These are phyloP conservation scores for Pholiota conissans DNA, from an alignment of 768 basidiomycete species.

Conservation along the genomic window DNA sequence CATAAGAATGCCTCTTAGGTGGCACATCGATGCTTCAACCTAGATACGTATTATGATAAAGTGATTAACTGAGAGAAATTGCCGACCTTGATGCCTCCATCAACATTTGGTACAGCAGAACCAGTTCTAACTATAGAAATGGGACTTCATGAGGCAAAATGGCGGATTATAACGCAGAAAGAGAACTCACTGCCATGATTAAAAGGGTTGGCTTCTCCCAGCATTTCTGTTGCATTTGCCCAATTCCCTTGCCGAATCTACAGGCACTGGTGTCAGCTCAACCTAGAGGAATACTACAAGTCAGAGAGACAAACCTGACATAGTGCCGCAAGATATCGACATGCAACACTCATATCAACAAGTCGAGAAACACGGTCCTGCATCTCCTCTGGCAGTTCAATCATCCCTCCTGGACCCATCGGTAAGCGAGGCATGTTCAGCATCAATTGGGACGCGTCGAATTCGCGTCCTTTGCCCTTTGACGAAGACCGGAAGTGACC, in stretches of 20 bases:
- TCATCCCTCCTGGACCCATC: conserved; percentile 69
- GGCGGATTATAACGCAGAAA: neutral
- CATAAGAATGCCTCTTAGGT: conserved; percentile 91
- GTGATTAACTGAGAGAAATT: neutral
- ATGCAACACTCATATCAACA: conserved; percentile 93
- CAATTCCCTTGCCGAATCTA: conserved; percentile 88
- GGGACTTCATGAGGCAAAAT: conserved; percentile 1
- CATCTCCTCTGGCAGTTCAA: conserved; percentile 65
- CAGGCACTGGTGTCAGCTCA: conserved; percentile 6
- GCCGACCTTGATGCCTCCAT: conserved; percentile 91
- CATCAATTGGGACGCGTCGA: conserved; percentile 33
- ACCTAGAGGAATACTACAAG: neutral
- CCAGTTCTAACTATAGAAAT: conserved; percentile 54
- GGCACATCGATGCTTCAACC: conserved; percentile 98
- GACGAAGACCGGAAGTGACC: conserved; percentile 38
- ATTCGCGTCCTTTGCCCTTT: conserved; percentile 69
- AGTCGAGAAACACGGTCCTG: conserved; percentile 72
- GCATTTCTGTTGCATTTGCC: conserved; percentile 87
- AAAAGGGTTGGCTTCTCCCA: conserved; percentile 93
- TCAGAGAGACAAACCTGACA: conserved; percentile 62
- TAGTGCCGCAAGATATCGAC: conserved; percentile 94
- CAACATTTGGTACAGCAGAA: conserved; percentile 73
- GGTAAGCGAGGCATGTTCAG: conserved; percentile 56
- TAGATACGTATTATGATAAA: conserved; percentile 28
- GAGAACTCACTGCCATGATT: conserved; percentile 55